phyloP scores from a whole-genome alignment of 2,329 filamentous ascomycete genomes.

The Cladorrhinum sp. region DNA sequence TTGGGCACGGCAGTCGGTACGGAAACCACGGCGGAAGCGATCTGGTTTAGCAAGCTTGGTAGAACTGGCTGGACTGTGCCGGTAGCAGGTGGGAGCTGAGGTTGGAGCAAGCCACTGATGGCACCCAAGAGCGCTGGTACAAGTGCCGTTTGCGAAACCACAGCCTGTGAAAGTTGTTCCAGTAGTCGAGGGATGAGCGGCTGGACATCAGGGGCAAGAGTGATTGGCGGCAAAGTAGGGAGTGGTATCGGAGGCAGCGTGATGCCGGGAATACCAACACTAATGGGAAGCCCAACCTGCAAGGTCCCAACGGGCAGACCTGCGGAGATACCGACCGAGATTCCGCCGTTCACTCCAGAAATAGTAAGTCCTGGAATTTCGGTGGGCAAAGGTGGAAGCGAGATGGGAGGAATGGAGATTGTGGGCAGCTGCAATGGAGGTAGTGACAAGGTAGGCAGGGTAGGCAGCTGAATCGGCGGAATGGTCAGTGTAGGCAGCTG shows the following conservation, averaged over 20 bases:
- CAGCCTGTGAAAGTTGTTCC: conserved; percentile 3
- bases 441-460: neutral
- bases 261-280: neutral
- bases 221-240: neutral
- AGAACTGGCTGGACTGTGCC: neutral
- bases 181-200: conserved; percentile 3
- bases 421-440: neutral
- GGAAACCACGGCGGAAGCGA: neutral
- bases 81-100: neutral
- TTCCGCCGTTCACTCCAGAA: neutral
- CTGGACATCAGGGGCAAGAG: neutral
- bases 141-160: neutral
- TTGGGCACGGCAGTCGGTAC: neutral
- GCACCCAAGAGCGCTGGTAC: conserved; percentile 2
- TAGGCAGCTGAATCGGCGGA: neutral
- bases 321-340: neutral
- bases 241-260: neutral
- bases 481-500: neutral
- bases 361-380: neutral
- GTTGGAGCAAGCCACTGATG: neutral
- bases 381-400: neutral
- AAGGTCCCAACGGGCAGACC: neutral
- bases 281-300: neutral
- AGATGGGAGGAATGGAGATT: neutral
- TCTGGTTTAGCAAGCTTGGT: conserved; percentile 3